Base-by-base conservation (phyloP, 164 flowering plant species). In the Saururus chinensis region DNA sequence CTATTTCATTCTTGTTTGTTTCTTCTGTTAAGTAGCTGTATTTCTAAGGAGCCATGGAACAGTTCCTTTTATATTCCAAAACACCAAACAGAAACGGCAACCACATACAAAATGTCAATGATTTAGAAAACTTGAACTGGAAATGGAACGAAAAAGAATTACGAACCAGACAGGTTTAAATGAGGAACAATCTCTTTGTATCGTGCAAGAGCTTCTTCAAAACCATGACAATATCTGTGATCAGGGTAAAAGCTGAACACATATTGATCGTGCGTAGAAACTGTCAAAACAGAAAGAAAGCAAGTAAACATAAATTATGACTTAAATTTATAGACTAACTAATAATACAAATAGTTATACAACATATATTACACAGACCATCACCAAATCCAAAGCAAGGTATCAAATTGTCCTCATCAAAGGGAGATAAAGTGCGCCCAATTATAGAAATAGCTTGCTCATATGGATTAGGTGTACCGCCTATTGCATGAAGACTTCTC, bases 321-420 rank as follows among this genome's bases (percentile, higher is more conserved):
- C n/a, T 54, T 54, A 13, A 20, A 4, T 20, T 4, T 30, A 21
- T 17, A 4, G 40, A 22, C 55, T 56, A 66, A 9, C 9, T 7
- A 11, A 45, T 19, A 11, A 1, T 48, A 51, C 51, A 60, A 14
- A 20, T 26, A 8, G 7, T 56, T 7, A 19, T 13, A 57, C 26
- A 40, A 14, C 14, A 20, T 54, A 19, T 57, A 24, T 24, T 45
- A 17, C 24, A 73, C 88, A 74, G 64, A 92, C 98, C 96, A 80
- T 92, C 98, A 48, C 98, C 98, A 74, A 92, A 92, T 61, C 98
- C 98, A 74, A 85, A 89, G 75, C 98, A 92, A 53, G 96, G 98
- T 73, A 92, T 89, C 73, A 89, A 66, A 61, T 84, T 80, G 70
- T 92, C 98, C 70, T 92, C 98, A 67, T 92, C 98, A 63, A 89